A percentile compares a stretch with the other conserved stretches of the same genome.
phyloP scores from a whole-genome alignment of 257 asterid genomes.

The Solanum ossicruentum region DNA sequence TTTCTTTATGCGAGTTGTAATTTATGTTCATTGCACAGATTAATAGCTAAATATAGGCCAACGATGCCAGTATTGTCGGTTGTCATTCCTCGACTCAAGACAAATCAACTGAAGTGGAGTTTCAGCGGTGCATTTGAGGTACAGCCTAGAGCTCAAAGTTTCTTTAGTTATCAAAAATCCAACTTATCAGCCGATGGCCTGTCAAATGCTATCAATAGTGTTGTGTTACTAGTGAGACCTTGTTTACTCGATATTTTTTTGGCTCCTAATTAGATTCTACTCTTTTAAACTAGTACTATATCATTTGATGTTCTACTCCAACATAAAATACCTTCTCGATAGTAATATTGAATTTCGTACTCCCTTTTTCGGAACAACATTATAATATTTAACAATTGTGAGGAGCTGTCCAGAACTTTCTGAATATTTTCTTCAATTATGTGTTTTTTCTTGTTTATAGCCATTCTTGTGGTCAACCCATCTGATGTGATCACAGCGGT shows the following conservation, averaged over 20 bases:
- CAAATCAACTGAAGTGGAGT: constrained; percentile 85
- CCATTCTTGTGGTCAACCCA: not conserved
- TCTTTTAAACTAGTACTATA: not conserved
- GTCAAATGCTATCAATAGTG: not conserved
- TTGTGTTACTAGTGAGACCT: not conserved
- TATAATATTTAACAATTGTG: not conserved
- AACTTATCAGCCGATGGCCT: not conserved
- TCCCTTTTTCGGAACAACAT: not conserved
- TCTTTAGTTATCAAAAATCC: not conserved
- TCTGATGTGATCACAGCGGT: not conserved
- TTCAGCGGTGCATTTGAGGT: constrained; percentile 94
- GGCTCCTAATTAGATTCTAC: not conserved
- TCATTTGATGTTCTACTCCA: not conserved
- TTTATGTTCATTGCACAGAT: constrained; percentile 22
- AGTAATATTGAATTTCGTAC: not conserved
- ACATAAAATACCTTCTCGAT: not conserved
- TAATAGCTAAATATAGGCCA: constrained; percentile 90
- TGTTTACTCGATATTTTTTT: not conserved
- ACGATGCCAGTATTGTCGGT: constrained; percentile 90
- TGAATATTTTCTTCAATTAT: not conserved
- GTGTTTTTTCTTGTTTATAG: not conserved
- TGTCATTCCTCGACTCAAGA: constrained; percentile 88
- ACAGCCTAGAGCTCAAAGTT: not conserved
- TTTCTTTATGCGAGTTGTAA: not conserved
- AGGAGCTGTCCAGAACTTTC: not conserved